Evolutionary conservation across 2,329 filamentous ascomycete species (phyloP).

Genomic region (Sporothrix globosa): DNA sequence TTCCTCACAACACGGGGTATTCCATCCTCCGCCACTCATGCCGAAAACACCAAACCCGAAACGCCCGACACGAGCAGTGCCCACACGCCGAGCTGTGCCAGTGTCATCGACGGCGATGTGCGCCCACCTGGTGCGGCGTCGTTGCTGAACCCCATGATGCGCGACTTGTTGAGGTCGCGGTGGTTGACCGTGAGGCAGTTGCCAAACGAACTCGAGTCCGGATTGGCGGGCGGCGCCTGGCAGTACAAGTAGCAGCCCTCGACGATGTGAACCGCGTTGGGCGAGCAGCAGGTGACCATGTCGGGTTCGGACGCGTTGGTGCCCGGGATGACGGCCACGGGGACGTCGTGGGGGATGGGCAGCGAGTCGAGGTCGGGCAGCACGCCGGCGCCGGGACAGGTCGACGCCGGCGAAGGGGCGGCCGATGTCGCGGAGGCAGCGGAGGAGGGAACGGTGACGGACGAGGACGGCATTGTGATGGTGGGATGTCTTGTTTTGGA

Average conservation of each 20-base stretch:
- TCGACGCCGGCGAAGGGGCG: neutral
- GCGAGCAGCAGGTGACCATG: conserved; percentile 23
- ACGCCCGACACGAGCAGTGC: neutral
- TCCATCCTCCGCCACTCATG: neutral
- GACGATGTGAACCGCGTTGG: conserved; percentile 25
- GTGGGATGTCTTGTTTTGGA: too few species aligned
- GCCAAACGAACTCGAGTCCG: neutral
- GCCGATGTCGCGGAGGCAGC: neutral
- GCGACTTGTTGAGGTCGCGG: conserved; percentile 9
- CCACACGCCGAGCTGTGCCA: neutral
- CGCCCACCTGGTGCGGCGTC: neutral
- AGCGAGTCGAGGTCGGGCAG: neutral
- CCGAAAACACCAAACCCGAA: neutral
- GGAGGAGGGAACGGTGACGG: too few species aligned
- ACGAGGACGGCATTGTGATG: too few species aligned
- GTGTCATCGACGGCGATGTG: neutral
- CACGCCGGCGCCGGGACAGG: neutral
- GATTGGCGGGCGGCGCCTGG: neutral
- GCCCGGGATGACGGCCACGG: conserved; percentile 26
- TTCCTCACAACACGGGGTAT: neutral
- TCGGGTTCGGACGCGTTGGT: conserved; percentile 20
- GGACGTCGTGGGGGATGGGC: conserved; percentile 22
- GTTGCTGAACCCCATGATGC: neutral
- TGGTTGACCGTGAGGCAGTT: neutral
- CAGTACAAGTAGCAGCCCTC: conserved; percentile 24